Evolutionary conservation across 2,329 filamentous ascomycete genomes (phyloP), one percentile per base, ranked within the genome.

Genomic region (Penicillium concentricum): DNA sequence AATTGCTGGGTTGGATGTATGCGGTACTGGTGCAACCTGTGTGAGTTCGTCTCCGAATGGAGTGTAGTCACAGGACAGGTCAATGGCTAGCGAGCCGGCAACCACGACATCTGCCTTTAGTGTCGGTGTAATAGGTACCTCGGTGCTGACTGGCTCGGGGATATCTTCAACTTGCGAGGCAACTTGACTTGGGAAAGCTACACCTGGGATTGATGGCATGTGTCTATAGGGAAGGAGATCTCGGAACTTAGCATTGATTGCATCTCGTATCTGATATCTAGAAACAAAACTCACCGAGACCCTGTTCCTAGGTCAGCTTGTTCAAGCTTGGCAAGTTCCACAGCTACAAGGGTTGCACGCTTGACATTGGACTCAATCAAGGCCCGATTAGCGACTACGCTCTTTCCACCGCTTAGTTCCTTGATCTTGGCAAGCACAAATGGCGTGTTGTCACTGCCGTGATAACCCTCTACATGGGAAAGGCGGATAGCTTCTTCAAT

Each of bases 11-110:
- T 97, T 97, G 0, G 93, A 97, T 0, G 92, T 96, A 58, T 92
- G 84, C 37, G 87, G 78, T 51, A 70, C 63, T 58, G 71, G 79
- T 58, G 65, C 64, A 12, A 70, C 66, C n/a, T 68, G 64, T 12
- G 61, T 60, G 2, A 68, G 58, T 34, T 76, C 71, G 26, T 71
- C 70, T 9, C 72, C 60, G 15, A 79, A 72, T 13, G 83, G 82
- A 26, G 78, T 68, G 68, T 88, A 94, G 72, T 97, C 89, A 78
- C 93, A 97, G 62, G 87, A 89, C 35, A 94, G 80, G 73, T 97
- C 93, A 60, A 96, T 81, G 16, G 93, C 93, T 30, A 97, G 84
- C 13, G 91, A 91, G n/a, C 92, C 93, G 50, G 92, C 90, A 42
- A 97, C 91, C 28, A 97, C 77, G n/a, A 97, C 82, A 62, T 92